phyloP scores from a whole-genome alignment of 768 basidiomycete genomes.

The Agaricus sinodeliciosus region DNA sequence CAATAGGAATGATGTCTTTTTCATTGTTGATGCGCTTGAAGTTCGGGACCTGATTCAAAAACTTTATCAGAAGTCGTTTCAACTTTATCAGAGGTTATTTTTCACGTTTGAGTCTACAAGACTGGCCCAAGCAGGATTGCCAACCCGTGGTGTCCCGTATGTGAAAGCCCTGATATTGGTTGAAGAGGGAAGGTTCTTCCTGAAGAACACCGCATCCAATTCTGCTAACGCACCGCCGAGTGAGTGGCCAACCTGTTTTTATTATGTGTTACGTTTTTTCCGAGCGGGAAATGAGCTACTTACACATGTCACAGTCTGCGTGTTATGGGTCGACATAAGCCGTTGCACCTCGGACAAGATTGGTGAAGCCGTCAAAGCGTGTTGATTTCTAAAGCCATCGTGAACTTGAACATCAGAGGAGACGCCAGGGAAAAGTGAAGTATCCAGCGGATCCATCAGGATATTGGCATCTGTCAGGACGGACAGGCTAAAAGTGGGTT shows the following conservation, averaged over 20 bases:
- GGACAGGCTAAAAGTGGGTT: slow-evolving; percentile 29
- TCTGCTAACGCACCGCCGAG: slow-evolving; percentile 48
- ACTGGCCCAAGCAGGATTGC: slow-evolving; percentile 43
- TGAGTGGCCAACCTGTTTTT: slow-evolving; percentile 37
- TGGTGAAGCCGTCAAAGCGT: slow-evolving; percentile 36
- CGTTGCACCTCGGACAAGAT: slow-evolving; percentile 38
- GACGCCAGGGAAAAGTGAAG: slow-evolving; percentile 50
- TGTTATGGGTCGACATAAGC: slow-evolving; percentile 29
- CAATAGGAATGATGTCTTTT: slow-evolving; percentile 45
- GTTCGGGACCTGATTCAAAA: slow-evolving; percentile 22
- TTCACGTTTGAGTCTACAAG: slow-evolving; percentile 40
- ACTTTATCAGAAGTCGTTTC: neutral
- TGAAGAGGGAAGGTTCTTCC: slow-evolving; percentile 36
- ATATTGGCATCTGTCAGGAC: slow-evolving; percentile 45
- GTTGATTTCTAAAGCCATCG: slow-evolving; percentile 46
- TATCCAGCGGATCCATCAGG: slow-evolving; percentile 28
- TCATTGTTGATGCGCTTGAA: slow-evolving; percentile 36
- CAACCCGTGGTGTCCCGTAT: slow-evolving; percentile 47
- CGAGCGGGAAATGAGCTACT: slow-evolving; percentile 11
- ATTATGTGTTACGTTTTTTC: neutral
- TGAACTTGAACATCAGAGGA: slow-evolving; percentile 37
- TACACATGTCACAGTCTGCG: slow-evolving; percentile 36
- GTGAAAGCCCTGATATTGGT: slow-evolving; percentile 36
- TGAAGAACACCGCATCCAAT: slow-evolving; percentile 42
- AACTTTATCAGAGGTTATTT: neutral